A percentile compares a stretch with the other conserved stretches of the same genome.
Evolutionary conservation across 1,284 basidiomycete genomes (phyloP).

Genomic region (Schizophyllum amplum): DNA sequence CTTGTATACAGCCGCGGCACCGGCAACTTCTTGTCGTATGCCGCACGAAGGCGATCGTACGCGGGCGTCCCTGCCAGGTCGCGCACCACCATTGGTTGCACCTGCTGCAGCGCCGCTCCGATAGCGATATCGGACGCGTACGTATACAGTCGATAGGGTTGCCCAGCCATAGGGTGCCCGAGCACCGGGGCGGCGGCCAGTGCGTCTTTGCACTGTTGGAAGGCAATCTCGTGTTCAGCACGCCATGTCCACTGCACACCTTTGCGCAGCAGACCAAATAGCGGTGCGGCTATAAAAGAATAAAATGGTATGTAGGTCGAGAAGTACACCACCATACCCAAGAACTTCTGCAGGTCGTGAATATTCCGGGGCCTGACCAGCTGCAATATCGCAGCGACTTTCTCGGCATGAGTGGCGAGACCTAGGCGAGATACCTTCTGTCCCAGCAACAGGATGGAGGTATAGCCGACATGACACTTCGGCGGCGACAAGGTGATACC

Average conservation of each 20-base stretch:
- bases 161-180: conserved; percentile 20
- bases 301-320: background rate
- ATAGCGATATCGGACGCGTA: conserved; percentile 29
- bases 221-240: conserved; percentile 15
- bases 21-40: conserved; percentile 1
- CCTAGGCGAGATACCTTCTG: conserved; percentile 22
- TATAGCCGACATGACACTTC: conserved; percentile 27
- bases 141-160: conserved; percentile 27
- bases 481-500: conserved; percentile 25
- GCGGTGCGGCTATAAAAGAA: conserved; percentile 1
- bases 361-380: conserved; percentile 19
- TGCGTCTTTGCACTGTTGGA: conserved; percentile 18
- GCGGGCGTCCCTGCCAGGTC: conserved; percentile 7
- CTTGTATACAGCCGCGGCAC: background rate
- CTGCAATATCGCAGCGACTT: conserved; percentile 13
- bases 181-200: conserved; percentile 21
- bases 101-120: conserved; percentile 13
- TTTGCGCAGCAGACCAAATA: conserved; percentile 1
- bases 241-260: conserved; percentile 19
- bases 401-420: conserved; percentile 10
- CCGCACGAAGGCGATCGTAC: conserved; percentile 13
- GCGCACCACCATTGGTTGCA: conserved; percentile 8
- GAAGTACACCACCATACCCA: conserved; percentile 15
- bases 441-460: conserved; percentile 24
- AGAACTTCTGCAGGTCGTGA: background rate